phyloP scores from a whole-genome alignment of 2,329 filamentous ascomycete genomes.

The Xylariaceae sp. region DNA sequence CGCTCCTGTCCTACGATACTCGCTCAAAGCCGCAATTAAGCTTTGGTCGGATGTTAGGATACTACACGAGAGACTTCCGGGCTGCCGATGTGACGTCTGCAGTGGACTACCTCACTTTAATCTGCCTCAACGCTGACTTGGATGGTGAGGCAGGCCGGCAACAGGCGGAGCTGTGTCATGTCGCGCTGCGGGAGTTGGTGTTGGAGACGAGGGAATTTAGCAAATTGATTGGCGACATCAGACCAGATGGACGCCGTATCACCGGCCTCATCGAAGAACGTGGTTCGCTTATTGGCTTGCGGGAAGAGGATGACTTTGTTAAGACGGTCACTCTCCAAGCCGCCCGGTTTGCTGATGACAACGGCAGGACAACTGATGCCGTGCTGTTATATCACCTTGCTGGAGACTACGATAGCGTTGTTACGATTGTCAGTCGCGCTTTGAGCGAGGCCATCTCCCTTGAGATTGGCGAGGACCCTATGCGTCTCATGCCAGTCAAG shows the following conservation, averaged over 20 bases:
- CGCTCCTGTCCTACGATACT: slow-evolving; percentile 71
- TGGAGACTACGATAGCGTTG: slow-evolving; percentile 94
- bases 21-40: slow-evolving; percentile 82
- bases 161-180: slow-evolving; percentile 85
- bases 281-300: slow-evolving; percentile 78
- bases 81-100: slow-evolving; percentile 88
- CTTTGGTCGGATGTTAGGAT: slow-evolving; percentile 91
- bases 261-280: slow-evolving; percentile 88
- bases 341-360: slow-evolving; percentile 91
- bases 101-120: slow-evolving; percentile 89
- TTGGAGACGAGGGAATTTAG: slow-evolving; percentile 98
- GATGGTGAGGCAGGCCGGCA: slow-evolving; percentile 75
- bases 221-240: slow-evolving; percentile 89
- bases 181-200: slow-evolving; percentile 90
- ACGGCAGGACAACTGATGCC: slow-evolving; percentile 90
- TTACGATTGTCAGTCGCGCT: slow-evolving; percentile 85
- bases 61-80: slow-evolving; percentile 96
- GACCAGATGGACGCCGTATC: slow-evolving; percentile 82
- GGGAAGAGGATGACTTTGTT: slow-evolving; percentile 83
- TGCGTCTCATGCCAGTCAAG: slow-evolving; percentile 81
- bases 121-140: slow-evolving; percentile 89
- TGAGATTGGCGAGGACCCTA: slow-evolving; percentile 81
- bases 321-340: slow-evolving; percentile 92
- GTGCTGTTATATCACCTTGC: slow-evolving; percentile 94
- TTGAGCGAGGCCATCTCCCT: slow-evolving; percentile 88